phyloP scores from a whole-genome alignment of 2,329 filamentous ascomycete species.

The Helotiales sp. region DNA sequence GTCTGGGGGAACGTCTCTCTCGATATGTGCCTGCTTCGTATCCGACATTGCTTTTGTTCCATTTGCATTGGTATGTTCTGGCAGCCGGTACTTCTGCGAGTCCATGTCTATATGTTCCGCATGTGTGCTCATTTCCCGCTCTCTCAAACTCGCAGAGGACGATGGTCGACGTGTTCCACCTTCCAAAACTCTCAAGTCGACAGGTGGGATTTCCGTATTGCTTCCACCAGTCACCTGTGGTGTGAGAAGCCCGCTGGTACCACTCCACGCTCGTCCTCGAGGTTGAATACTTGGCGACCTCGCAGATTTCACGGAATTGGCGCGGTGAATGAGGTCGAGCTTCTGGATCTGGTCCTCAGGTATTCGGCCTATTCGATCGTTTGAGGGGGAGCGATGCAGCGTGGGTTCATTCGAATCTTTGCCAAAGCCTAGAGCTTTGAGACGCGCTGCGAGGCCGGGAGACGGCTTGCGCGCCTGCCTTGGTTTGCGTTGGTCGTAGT shows the following conservation, averaged over 20 bases:
- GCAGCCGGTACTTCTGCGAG: conserved; percentile 74
- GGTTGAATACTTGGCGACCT: conserved; percentile 59
- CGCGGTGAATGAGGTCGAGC: conserved; percentile 70
- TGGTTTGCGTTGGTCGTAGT: conserved; percentile 33
- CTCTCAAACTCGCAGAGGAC: conserved; percentile 35
- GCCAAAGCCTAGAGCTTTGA: conserved; percentile 68
- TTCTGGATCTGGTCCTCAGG: conserved; percentile 72
- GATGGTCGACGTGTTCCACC: conserved; percentile 34
- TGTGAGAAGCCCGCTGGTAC: conserved; percentile 52
- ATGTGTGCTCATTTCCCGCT: conserved; percentile 39
- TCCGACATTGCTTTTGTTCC: conserved; percentile 66
- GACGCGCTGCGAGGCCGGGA: conserved; percentile 66
- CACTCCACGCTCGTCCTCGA: conserved; percentile 75
- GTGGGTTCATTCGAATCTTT: conserved; percentile 35
- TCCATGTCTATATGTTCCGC: conserved; percentile 64
- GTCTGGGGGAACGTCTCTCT: conserved; percentile 50
- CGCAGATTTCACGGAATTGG: conserved; percentile 51
- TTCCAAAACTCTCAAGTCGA: conserved; percentile 36
- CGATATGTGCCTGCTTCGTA: conserved; percentile 62
- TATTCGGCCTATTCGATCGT: conserved; percentile 67
- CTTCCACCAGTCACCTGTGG: conserved; percentile 41
- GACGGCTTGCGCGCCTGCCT: conserved; percentile 59
- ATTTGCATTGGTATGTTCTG: conserved; percentile 72
- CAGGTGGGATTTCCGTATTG: conserved; percentile 32
- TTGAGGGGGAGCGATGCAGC: conserved; percentile 39